Conservation (phyloP, 2,329 filamentous ascomycete species). For the Paradendryphiella salina region DNA sequence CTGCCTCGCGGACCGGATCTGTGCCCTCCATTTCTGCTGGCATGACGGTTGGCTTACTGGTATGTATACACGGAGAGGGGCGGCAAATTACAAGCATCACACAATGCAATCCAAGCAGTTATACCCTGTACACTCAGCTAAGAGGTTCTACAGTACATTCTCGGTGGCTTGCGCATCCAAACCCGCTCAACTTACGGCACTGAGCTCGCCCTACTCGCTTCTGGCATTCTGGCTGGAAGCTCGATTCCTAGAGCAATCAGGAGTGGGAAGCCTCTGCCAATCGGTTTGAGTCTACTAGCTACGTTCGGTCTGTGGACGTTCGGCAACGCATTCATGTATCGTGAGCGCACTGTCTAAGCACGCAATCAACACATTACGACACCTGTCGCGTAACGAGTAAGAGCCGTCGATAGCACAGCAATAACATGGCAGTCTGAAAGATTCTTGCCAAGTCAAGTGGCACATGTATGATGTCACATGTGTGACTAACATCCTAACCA, state of each 20-base stretch:
- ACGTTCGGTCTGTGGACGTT: conserved; percentile 78
- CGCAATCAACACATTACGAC: too few relatives aligned
- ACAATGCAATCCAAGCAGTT: too few relatives aligned
- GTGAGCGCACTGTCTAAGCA: too few relatives aligned
- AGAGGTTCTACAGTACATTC: conserved; percentile 69
- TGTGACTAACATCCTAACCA: too few relatives aligned
- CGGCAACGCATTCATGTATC: conserved; percentile 67
- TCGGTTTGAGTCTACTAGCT: conserved; percentile 76
- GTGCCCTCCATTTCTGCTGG: conserved; percentile 86
- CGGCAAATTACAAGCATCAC: too few relatives aligned
- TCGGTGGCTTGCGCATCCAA: conserved; percentile 80
- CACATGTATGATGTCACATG: too few relatives aligned
- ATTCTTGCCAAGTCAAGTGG: too few relatives aligned
- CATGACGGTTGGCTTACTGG: conserved; percentile 74
- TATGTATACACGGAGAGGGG: conserved; percentile 44
- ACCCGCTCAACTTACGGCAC: conserved; percentile 76
- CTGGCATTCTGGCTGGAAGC: conserved; percentile 78
- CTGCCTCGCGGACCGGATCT: conserved; percentile 66
- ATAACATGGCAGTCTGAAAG: too few relatives aligned
- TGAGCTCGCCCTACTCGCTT: conserved; percentile 87
- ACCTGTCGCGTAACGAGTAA: too few relatives aligned
- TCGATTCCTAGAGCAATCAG: conserved; percentile 86
- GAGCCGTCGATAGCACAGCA: too few relatives aligned
- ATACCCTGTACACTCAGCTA: too few relatives aligned
- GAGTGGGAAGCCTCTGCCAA: conserved; percentile 80